Evolutionary conservation across 164 flowering plant species (phyloP), one percentile per base, ranked within the genome.

Genomic region (Tinospora cordifolia): DNA sequence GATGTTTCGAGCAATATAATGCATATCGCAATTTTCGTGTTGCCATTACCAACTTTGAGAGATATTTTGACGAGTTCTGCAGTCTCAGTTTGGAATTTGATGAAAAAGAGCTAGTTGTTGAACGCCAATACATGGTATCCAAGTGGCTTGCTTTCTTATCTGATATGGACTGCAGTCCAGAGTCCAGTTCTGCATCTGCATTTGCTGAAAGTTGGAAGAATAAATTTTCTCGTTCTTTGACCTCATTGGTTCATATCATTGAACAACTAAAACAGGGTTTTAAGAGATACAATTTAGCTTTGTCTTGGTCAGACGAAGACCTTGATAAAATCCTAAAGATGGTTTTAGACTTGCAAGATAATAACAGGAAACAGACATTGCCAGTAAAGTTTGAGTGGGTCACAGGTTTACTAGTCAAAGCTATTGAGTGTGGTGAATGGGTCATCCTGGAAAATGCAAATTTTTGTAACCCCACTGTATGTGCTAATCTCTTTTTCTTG

Each of bases 391-490:
- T 95, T 86, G 99, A 91, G 77, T 95, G 99, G 99, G 91, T 89
- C 27, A 75, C 86, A 0, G 99, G 99, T 19, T 26, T 77, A 59
- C 80, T 95, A 44, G 74, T 95, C 49, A 92, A 85, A 83, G 99
- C 99, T 62, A 83, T 92, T 54, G 97, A 92, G 70, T 86, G 78
- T 75, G 99, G 99, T 25, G 97, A 95, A 65, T 95, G 99, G 99
- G 74, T 95, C 72, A 86, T 95, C 65, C 82, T 95, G n/a, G 96
- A 95, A 78, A 89, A 91, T 75, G 99, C 99, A 51, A 95, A 92
- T 80, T 87, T 90, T 58, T 95, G 99, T 79, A 95, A 88, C 76
- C 99, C 99, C 72, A 92, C 99, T 80, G 98, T 93, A 30, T 47
- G 85, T 74, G 25, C 39, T 69, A 22, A 47, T 49, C 38, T 19